Conservation (phyloP, 139 green algal genomes). For the Picochlorum sp. region DNA sequence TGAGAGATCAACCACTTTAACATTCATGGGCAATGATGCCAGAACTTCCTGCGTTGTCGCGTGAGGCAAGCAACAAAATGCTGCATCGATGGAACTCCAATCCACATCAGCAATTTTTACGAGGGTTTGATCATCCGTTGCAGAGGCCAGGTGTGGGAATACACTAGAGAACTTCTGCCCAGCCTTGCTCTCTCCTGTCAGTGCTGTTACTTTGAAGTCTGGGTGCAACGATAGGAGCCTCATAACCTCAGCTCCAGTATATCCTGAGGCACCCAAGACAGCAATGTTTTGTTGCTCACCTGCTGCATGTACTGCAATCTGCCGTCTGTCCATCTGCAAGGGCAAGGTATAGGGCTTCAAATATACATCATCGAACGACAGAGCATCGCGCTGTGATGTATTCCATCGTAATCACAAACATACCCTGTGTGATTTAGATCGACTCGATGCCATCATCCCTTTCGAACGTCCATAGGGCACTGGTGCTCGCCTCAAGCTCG, state of each 20-base stretch:
- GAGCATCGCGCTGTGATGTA: background rate
- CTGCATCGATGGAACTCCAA: conserved; percentile 74
- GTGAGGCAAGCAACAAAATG: conserved; percentile 97
- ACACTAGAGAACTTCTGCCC: conserved; percentile 84
- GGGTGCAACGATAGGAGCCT: conserved; percentile 78
- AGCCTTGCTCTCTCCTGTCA: conserved; percentile 88
- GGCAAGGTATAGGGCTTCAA: conserved; percentile 3
- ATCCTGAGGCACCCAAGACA: conserved; percentile 89
- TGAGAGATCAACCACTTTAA: conserved; percentile 94
- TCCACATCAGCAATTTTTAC: conserved; percentile 85
- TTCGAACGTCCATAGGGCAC: no score
- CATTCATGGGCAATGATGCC: conserved; percentile 55
- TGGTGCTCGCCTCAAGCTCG: no score
- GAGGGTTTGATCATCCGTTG: conserved; percentile 54
- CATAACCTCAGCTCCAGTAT: conserved; percentile 90
- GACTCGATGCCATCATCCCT: no score
- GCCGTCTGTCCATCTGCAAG: background rate
- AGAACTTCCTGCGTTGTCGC: conserved; percentile 92
- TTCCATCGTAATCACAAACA: background rate
- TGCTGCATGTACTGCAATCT: background rate
- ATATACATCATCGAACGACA: background rate
- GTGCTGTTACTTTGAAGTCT: conserved; percentile 59
- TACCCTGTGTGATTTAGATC: no score
- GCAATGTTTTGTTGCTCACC: conserved; percentile 47
- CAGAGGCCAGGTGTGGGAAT: conserved; percentile 80